A percentile compares a stretch with the other conserved stretches of the same genome.
Conservation (phyloP, 345 rosid species). For the Brassica nigra region DNA sequence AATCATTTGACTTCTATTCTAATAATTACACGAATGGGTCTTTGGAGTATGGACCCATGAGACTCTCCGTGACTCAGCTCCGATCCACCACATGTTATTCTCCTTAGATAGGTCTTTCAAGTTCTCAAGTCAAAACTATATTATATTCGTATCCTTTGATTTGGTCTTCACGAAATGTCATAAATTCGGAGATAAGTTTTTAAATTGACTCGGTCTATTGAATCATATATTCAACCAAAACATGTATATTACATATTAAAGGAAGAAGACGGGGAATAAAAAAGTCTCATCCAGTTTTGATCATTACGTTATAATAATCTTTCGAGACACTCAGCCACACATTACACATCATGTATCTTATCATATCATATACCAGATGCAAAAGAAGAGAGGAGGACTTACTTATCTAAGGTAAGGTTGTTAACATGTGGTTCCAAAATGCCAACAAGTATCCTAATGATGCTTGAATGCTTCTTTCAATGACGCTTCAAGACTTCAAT, state of each 20-base stretch:
- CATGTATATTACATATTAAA: slow-evolving; percentile 8
- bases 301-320: too few species aligned
- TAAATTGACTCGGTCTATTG: background rate
- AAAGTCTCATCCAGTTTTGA: too few species aligned
- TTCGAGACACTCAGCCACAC: too few species aligned
- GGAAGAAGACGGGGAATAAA: too few species aligned
- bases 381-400: too few species aligned
- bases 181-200: background rate
- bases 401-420: too few species aligned
- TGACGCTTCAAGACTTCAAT: too few species aligned
- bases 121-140: background rate
- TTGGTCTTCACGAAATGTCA: background rate
- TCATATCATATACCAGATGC: too few species aligned
- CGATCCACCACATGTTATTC: background rate
- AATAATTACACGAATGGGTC: slow-evolving; percentile 7
- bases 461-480: too few species aligned
- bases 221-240: slow-evolving; percentile 12
- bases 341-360: too few species aligned
- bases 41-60: slow-evolving; percentile 3
- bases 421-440: too few species aligned
- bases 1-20: slow-evolving; percentile 5
- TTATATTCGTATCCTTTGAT: background rate
- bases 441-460: background rate
- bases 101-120: background rate
- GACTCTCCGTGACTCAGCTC: slow-evolving; percentile 1